A percentile compares a stretch with the other conserved stretches of the same genome.
Evolutionary conservation across 176 grass and related monocot species (phyloP).

Genomic region (Puccinellia tenuiflora): DNA sequence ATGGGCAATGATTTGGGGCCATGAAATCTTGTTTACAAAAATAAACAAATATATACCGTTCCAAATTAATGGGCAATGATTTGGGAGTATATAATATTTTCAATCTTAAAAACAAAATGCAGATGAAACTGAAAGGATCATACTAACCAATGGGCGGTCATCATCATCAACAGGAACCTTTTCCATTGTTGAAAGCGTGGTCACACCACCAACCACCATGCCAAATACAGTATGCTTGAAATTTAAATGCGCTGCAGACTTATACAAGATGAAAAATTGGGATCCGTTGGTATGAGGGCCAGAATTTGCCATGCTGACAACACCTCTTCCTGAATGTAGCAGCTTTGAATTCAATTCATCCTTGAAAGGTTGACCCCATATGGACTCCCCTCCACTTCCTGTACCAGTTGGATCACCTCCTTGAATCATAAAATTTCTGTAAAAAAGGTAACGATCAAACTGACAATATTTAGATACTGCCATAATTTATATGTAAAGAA

Average conservation of each 20-base stretch:
- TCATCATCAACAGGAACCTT: constrained; percentile 92
- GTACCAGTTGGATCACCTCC: constrained; percentile 95
- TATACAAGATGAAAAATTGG: constrained; percentile 97
- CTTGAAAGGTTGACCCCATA: constrained; percentile 96
- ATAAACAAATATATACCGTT: too few species aligned
- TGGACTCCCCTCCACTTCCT: constrained; percentile 89
- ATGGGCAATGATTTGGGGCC: neutral
- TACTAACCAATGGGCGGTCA: constrained; percentile 87
- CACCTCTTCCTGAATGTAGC: constrained; percentile 86
- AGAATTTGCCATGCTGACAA: constrained; percentile 95
- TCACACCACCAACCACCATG: constrained; percentile 93
- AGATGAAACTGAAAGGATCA: neutral
- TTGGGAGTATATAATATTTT: too few species aligned
- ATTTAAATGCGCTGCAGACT: constrained; percentile 88
- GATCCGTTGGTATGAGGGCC: constrained; percentile 92
- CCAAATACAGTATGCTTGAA: constrained; percentile 97
- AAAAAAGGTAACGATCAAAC: neutral
- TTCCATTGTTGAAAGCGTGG: constrained; percentile 78
- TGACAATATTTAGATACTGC: neutral
- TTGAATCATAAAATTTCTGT: constrained; percentile 99
- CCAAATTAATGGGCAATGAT: too few species aligned
- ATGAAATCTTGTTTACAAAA: neutral
- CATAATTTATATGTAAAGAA: neutral
- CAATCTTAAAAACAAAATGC: neutral
- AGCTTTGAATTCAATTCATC: constrained; percentile 97